A percentile compares a stretch with the other conserved stretches of the same genome.
Evolutionary conservation across 2,329 filamentous ascomycete species (phyloP).

Genomic region (Talaromyces sp.): DNA sequence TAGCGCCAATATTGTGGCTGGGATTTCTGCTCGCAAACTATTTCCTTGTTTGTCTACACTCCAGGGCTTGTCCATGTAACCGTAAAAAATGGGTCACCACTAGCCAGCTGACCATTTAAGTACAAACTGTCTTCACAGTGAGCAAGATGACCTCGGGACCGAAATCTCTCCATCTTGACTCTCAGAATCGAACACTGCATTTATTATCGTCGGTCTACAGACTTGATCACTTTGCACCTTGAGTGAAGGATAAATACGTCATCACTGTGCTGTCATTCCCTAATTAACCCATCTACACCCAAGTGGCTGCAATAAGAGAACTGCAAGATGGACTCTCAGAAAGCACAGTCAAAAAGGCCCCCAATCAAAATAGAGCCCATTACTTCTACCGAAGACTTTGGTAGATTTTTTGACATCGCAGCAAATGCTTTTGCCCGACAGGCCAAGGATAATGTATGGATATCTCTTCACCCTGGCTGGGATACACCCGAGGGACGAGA

Average conservation of each 20-base stretch:
- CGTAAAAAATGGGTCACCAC: neutral
- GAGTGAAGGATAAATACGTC: neutral
- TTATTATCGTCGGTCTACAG: neutral
- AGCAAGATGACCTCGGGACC: neutral
- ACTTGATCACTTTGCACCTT: neutral
- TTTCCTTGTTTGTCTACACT: neutral
- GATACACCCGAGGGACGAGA: neutral
- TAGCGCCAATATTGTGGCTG: neutral
- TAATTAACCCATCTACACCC: too few relatives aligned
- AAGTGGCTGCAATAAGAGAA: neutral
- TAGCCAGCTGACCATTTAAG: neutral
- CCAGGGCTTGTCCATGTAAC: too few relatives aligned
- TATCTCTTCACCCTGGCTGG: neutral
- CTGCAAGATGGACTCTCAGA: neutral
- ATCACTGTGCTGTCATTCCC: neutral
- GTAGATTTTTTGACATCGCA: neutral
- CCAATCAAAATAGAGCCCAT: constrained; percentile 6
- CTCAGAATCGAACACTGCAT: neutral
- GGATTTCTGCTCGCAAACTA: neutral
- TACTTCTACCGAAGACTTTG: neutral
- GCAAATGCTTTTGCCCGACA: neutral
- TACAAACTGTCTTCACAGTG: neutral
- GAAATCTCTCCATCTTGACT: too few relatives aligned
- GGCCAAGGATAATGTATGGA: constrained; percentile 2
- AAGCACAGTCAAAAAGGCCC: neutral